These are phyloP conservation scores for Mycena amicta DNA, from an alignment of 768 basidiomycete species.

Conservation along the genomic window DNA sequence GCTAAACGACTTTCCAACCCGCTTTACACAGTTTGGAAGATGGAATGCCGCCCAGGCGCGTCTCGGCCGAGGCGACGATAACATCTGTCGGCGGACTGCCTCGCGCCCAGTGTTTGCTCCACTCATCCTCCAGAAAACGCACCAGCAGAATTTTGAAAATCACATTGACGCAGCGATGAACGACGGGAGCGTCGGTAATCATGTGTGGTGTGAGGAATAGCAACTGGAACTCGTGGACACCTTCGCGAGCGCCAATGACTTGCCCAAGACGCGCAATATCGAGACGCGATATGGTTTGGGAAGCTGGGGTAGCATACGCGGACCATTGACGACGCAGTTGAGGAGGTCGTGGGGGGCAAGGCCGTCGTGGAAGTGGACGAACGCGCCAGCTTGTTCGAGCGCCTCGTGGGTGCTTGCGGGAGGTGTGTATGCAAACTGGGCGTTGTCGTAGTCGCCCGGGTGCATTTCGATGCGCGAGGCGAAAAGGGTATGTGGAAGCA, in stretches of 20 bases:
- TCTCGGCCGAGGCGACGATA: slow-evolving; percentile 4
- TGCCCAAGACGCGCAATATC: neutral
- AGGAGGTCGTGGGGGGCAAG: neutral
- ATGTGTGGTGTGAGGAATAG: neutral
- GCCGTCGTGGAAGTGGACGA: neutral
- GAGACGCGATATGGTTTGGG: neutral
- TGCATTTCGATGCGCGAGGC: slow-evolving; percentile 42
- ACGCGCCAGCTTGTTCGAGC: neutral
- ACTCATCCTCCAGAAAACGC: slow-evolving; percentile 1
- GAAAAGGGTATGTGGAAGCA: slow-evolving; percentile 53
- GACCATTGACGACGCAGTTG: neutral
- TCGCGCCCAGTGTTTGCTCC: slow-evolving; percentile 3
- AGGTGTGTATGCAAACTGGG: slow-evolving; percentile 48
- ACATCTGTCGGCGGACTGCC: neutral
- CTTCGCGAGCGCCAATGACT: neutral
- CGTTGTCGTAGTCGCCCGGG: slow-evolving; percentile 38
- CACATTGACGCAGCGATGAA: neutral
- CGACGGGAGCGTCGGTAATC: slow-evolving; percentile 1
- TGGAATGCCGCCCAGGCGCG: neutral
- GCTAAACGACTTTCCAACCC: slow-evolving; percentile 3
- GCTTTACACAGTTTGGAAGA: neutral
- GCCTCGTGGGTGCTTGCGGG: slow-evolving; percentile 38
- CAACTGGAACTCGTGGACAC: slow-evolving; percentile 5
- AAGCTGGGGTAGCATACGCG: neutral
- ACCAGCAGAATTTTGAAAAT: slow-evolving; percentile 6